Evolutionary conservation across 768 basidiomycete species (phyloP), one percentile per base, ranked within the genome.

Genomic region (Favolaschia claudopus): DNA sequence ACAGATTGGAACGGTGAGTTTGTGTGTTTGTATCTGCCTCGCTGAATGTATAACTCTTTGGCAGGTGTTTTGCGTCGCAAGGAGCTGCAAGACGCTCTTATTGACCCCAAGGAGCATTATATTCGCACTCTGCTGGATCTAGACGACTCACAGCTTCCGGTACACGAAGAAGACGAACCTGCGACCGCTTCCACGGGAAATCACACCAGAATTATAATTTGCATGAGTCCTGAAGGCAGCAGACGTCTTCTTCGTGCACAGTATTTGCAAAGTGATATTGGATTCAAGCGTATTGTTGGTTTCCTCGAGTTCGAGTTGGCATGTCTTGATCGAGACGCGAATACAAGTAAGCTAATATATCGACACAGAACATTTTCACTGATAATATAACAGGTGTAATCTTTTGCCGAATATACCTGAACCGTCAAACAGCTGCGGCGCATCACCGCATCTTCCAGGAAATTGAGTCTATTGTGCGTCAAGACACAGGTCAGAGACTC

Each of bases 1-100:
- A 69, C 67, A 1, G 66, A 65, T 0, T 72, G 70, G 69, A 55
- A 69, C 29, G 69, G 67, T 70, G 22, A 17, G 55, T 48, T 25
- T 51, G 32, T 29, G 38, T 24, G 28, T 37, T 47, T 31, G 13
- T 28, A 20, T 19, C 20, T n/a, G 10, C 6, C 36, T 50, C 24
- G 38, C 4, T 12, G n/a, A n/a, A n/a, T n/a, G n/a, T n/a, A n/a
- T n/a, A n/a, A n/a, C n/a, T n/a, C n/a, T n/a, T 5, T 20, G 17
- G 3, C 36, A 69, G 68, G 68, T 9, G 20, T 66, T n/a, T 3
- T 39, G 14, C 58, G 63, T 32, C 39, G 62, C 8, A 64, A 66
- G 40, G 15, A 32, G 13, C 47, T 29, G 19, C 62, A 66, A 44
- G 62, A 64, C 24, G 5, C 3, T 19, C 7, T 43, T 15, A 24